These are phyloP conservation scores for Sarocladium kiliense DNA, from an alignment of 2,329 filamentous ascomycete genomes.

Conservation along the genomic window DNA sequence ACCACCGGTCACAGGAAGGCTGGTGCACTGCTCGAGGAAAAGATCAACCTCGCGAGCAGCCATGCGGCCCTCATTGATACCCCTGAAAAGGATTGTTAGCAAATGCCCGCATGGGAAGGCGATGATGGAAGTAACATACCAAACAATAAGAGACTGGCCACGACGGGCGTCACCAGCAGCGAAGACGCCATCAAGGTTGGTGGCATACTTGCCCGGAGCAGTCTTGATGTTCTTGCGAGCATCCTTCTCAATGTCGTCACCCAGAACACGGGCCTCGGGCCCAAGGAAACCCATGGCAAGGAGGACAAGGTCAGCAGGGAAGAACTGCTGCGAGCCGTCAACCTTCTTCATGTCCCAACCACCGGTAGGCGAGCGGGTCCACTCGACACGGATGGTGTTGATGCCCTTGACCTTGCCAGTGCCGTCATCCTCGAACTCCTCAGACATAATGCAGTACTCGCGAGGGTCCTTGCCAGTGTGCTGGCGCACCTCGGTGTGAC, in stretches of 20 bases:
- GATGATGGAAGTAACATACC: conserved; percentile 52
- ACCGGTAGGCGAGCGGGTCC: conserved; percentile 82
- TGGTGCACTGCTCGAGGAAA: conserved; percentile 74
- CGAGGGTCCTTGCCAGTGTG: conserved; percentile 95
- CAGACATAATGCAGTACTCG: conserved; percentile 97
- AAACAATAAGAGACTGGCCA: conserved; percentile 93
- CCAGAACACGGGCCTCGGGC: conserved; percentile 82
- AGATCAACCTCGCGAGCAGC: conserved; percentile 87
- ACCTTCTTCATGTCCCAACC: conserved; percentile 99
- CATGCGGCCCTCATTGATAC: conserved; percentile 95
- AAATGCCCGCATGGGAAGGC: background rate
- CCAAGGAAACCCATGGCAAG: conserved; percentile 97
- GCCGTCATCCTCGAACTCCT: conserved; percentile 90
- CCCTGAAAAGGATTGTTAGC: conserved; percentile 49
- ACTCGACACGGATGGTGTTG: conserved; percentile 92
- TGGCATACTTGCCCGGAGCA: conserved; percentile 77
- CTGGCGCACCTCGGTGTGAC: conserved; percentile 90
- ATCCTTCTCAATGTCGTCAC: conserved; percentile 86
- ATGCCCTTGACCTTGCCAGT: conserved; percentile 87
- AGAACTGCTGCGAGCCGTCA: conserved; percentile 89
- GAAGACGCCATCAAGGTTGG: conserved; percentile 84
- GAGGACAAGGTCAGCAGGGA: conserved; percentile 90
- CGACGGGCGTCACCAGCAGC: conserved; percentile 93
- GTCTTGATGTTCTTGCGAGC: conserved; percentile 96
- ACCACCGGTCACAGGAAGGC: conserved; percentile 84